Evolutionary conservation across 371 early-diverging fungal species (phyloP), one percentile per base, ranked within the genome.

Genomic region (Parasitella parasitica): DNA sequence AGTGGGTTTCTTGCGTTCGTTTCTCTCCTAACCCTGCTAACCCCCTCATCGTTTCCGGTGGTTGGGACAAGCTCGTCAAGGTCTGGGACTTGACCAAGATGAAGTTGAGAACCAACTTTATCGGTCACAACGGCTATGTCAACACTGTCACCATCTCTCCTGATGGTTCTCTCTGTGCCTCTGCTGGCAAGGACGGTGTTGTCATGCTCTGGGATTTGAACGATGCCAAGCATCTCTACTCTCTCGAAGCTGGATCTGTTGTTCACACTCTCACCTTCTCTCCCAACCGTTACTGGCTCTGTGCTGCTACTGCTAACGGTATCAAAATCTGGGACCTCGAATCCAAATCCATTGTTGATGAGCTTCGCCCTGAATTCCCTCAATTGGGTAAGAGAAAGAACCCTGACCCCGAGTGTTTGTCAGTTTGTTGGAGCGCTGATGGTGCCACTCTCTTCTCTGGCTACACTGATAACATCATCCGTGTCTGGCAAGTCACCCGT

Each of bases 281-380:
- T 64, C 97, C 98, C 78, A 97, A 98, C 95, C 92, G 98, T 69
- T 98, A 98, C 97, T 99, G 99, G 99, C 89, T 99, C 74, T 95
- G 96, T 87, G 98, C 98, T 75, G 99, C 98, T 81, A 98, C 98
- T 73, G 85, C 88, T 66, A 85, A 88, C 66, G 88, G 93, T 82
- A 97, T 99, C 91, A 96, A 94, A 92, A 94, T 99, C 87, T 98
- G 98, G 98, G 99, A 99, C 80, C 86, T 99, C 71, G 96, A 98
- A 85, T 91, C 89, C 88, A 97, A 98, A 93, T 86, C 90, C 39
- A 80, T 96, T 71, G 97, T 98, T 64, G 94, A 92, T 86, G 97
- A 98, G 82, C 91, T 97, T 71, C 87, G 88, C 73, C 92, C 96
- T 72, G 96, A 96, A 73, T 92, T 94, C 80, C 67, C 80, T 71